phyloP scores from a whole-genome alignment of 805 yeast genomes.

The Cyberlindnera bimundalis region DNA sequence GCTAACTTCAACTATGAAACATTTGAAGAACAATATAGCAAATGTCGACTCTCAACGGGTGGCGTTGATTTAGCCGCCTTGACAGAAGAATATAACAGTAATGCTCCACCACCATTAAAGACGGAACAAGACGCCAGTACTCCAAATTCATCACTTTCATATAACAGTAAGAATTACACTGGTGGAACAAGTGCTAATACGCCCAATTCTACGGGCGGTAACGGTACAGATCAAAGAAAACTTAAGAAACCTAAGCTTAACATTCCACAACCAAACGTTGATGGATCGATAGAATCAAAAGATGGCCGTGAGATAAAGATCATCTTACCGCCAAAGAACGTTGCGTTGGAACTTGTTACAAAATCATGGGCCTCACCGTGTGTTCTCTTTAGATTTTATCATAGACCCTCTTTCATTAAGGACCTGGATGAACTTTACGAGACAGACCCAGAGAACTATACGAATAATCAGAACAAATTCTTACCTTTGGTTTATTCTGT shows the following conservation, averaged over 20 bases:
- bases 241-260: constrained; percentile 18
- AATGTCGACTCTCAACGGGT: background rate
- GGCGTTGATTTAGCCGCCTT: constrained; percentile 9
- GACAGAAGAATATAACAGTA: constrained; percentile 11
- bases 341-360: constrained; percentile 66
- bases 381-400: constrained; percentile 80
- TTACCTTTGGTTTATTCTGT: constrained; percentile 80
- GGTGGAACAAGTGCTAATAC: background rate
- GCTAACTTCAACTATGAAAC: constrained; percentile 28
- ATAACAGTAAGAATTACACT: background rate
- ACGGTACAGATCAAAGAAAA: constrained; percentile 3
- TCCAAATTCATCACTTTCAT: constrained; percentile 6
- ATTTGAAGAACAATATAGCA: constrained; percentile 20
- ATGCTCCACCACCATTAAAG: constrained; percentile 7
- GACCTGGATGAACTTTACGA: constrained; percentile 75
- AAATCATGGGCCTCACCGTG: constrained; percentile 86
- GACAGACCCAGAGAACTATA: constrained; percentile 65
- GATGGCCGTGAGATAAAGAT: constrained; percentile 50
- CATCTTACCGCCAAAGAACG: constrained; percentile 70
- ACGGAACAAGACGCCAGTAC: constrained; percentile 8
- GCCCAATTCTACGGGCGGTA: background rate
- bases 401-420: constrained; percentile 73
- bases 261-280: constrained; percentile 31
- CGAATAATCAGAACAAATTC: constrained; percentile 69
- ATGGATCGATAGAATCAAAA: constrained; percentile 37